These are phyloP conservation scores for Acer saccharum DNA, from an alignment of 345 rosid genomes.

Conservation along the genomic window DNA sequence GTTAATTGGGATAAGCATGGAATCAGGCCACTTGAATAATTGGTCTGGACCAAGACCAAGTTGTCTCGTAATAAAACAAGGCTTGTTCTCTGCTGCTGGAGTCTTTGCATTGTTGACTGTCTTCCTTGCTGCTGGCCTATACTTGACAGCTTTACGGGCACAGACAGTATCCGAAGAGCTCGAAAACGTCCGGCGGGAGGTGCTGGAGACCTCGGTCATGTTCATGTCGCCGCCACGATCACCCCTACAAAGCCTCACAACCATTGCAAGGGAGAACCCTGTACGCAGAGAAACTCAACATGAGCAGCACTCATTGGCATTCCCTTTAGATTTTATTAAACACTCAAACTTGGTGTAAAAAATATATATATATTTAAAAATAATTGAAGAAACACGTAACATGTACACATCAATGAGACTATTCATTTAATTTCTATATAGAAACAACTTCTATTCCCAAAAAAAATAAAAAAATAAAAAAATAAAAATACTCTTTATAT, in stretches of 20 bases:
- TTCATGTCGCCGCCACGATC: slow-evolving; percentile 71
- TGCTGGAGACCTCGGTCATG: slow-evolving; percentile 53
- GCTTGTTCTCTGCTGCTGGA: slow-evolving; percentile 83
- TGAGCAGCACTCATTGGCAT: slow-evolving; percentile 15
- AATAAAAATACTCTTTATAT: too few species aligned
- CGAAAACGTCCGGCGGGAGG: slow-evolving; percentile 48
- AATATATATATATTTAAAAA: too few species aligned
- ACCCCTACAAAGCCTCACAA: slow-evolving; percentile 40
- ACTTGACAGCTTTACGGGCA: slow-evolving; percentile 76
- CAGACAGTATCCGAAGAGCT: slow-evolving; percentile 53
- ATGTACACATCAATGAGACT: not conserved
- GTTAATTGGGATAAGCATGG: slow-evolving; percentile 76
- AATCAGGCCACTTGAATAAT: slow-evolving; percentile 82
- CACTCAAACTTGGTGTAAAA: slow-evolving; percentile 26
- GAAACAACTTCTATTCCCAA: not conserved
- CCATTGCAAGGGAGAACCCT: slow-evolving; percentile 68
- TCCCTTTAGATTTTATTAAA: slow-evolving; percentile 30
- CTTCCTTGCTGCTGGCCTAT: slow-evolving; percentile 66
- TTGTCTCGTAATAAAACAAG: slow-evolving; percentile 67
- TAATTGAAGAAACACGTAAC: not conserved
- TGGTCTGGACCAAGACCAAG: slow-evolving; percentile 75
- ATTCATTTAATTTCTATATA: slow-evolving; percentile 11
- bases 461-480: too few species aligned
- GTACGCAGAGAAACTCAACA: slow-evolving; percentile 30
- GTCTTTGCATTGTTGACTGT: slow-evolving; percentile 64